Base-by-base conservation (phyloP, 2,329 filamentous ascomycete species). In the Hymenoscyphus infarciens region DNA sequence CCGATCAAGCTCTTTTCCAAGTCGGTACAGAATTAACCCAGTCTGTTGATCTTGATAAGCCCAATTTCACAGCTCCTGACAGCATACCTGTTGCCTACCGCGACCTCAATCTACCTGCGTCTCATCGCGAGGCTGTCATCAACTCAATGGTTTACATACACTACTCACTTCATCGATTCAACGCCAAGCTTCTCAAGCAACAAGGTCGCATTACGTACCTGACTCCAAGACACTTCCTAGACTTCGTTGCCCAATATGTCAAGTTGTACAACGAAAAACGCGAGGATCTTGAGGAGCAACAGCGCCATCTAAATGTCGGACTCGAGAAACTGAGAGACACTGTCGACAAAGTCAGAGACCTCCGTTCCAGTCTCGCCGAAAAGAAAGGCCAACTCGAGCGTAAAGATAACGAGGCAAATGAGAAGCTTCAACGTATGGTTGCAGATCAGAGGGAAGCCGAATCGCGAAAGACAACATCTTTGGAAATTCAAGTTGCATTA, bases 111-210 rank as follows among this genome's bases (percentile, higher is more conserved):
- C 81, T 98, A 60, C 96, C 95, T 25, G 91, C 94, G 8, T 90
- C 90, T 61, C 94, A 99, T 75, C 87, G 95, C 66, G 92, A 97
- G 75, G 86, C 93, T 2, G 88, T 99, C 56, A 86, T 99, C 76
- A 99, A 99, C 75, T 90, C 93, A 0, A 99, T 99, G 95, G 96
- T 99, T 2, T 96, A 97, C 73, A 94, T 99, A 22, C 95, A 99
- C 74, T 92, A 98, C 78, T 99, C 95, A 1, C 80, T 99, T 57
- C 91, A 94, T 66, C 84, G 85, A 58, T 96, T 97, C 83, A 99
- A 99, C 74, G 81, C 84, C 69, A 93, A 92, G 72, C 81, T 99
- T 27, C 85, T 90, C 66, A 95, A 92, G 75, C 95, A 98, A 75
- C 95, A 98, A 78, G 92, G 91, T 76, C 92, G 90, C 77, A 84